Base-by-base conservation (phyloP, 2,329 filamentous ascomycete genomes). In the Talaromyces rugulosus region DNA sequence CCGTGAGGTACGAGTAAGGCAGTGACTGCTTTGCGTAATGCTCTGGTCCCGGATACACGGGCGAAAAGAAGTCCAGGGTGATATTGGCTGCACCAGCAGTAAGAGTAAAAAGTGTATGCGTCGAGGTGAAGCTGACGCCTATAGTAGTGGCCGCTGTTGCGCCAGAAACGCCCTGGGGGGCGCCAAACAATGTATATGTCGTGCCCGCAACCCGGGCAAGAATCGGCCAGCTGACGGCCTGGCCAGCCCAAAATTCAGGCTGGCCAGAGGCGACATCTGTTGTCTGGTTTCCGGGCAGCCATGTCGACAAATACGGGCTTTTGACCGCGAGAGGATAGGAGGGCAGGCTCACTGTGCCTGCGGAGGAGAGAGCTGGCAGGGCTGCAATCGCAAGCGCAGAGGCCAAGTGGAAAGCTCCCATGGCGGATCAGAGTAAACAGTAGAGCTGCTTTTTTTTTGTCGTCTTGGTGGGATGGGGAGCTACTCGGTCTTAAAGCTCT, bases 321-420 rank as follows among this genome's bases (percentile, higher is more conserved):
- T 74, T 73, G 16, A 80, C 78, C 9, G 77, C 78, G 53, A 80
- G 64, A 2, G 78, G 78, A 65, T 79, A 80, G 1, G 78, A 79
- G 5, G 78, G 78, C 8, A 58, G 44, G 30, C 30, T 58, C 14
- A 58, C 56, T 7, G 56, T 50, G 31, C 56, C 56, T 51, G 56
- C 56, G 5, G 30, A 18, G 4, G 40, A 31, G 16, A 31, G 16
- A 33, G 40, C 31, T 7, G 56, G n/a, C 12, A 58, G 27, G 18
- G 40, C 30, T 23, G 42, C 42, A 12, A 51, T 8, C 16, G 40
- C 42, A 33, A 58, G 56, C 18, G 27, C 36, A 9, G 28, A 50
- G 44, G 30, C 42, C 56, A 58, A 18, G 28, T 33, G 6, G 12
- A 58, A 50, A 16, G 42, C 31, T 28, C 14, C 40, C 56, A 58